Evolutionary conservation across 768 basidiomycete species (phyloP).

Genomic region (Boletus rex-veris): DNA sequence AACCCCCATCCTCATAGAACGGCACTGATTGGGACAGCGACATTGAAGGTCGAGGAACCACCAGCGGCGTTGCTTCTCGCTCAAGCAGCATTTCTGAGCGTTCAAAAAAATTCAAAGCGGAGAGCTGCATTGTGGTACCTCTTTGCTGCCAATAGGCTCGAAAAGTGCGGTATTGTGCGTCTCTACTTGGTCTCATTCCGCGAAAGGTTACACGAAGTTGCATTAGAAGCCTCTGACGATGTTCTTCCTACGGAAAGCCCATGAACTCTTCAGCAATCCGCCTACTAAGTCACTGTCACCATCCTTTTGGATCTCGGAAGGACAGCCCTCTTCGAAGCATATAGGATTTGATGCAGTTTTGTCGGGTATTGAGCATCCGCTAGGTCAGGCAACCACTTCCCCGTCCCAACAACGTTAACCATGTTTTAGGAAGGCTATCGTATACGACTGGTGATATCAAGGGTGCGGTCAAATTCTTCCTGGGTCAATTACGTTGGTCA

Average conservation of each 20-base stretch:
- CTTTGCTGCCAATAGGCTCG: conserved; percentile 68
- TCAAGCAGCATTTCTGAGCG: conserved; percentile 72
- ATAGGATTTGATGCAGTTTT: conserved; percentile 60
- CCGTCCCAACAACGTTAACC: conserved; percentile 6
- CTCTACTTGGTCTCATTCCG: conserved; percentile 2
- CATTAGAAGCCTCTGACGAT: conserved; percentile 79
- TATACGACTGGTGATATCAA: conserved; percentile 87
- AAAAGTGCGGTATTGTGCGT: conserved; percentile 82
- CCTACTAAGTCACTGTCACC: conserved; percentile 64
- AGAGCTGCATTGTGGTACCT: conserved; percentile 79
- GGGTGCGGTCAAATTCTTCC: conserved; percentile 74
- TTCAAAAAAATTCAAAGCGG: conserved; percentile 51
- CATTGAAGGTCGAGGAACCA: conserved; percentile 72
- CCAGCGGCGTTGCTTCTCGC: conserved; percentile 76
- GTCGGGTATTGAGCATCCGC: conserved; percentile 73
- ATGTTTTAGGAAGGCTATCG: conserved; percentile 64
- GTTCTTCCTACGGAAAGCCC: conserved; percentile 73
- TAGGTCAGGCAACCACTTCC: conserved; percentile 45
- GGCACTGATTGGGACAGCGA: conserved; percentile 28
- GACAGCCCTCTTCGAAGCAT: conserved; percentile 35
- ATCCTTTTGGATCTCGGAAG: conserved; percentile 78
- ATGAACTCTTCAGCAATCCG: conserved; percentile 52
- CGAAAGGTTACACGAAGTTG: neutral
- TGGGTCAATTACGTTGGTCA: conserved; percentile 62
- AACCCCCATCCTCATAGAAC: neutral